phyloP scores from a whole-genome alignment of 441 rosid genomes.

The Capsella rubella region DNA sequence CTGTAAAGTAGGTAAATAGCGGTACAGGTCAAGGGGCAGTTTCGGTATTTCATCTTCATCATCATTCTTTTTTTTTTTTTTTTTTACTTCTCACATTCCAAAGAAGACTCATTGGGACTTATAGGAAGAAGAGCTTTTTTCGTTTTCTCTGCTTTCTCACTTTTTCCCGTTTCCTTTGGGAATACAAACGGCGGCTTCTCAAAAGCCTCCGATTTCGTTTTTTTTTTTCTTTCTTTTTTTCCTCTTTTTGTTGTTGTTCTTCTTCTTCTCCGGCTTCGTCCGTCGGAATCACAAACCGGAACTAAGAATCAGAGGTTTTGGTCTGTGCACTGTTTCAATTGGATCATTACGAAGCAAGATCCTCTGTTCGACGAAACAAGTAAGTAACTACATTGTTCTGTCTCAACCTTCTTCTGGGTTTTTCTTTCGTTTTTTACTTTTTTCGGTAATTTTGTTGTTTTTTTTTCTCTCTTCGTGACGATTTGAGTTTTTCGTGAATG shows the following conservation, averaged over 20 bases:
- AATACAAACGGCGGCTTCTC: constrained; percentile 43
- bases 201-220: constrained; percentile 37
- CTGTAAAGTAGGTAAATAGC: constrained; percentile 6
- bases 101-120: constrained; percentile 29
- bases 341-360: neutral
- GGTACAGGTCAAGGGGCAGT: constrained; percentile 31
- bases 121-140: neutral
- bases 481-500: neutral
- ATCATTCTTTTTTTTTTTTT: neutral
- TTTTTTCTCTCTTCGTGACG: neutral
- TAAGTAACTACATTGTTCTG: constrained; percentile 41
- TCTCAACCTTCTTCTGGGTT: constrained; percentile 16
- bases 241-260: neutral
- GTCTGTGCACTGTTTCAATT: neutral
- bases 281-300: neutral
- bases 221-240: constrained; percentile 2
- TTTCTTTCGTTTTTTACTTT: neutral
- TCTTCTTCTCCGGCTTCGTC: neutral
- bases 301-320: neutral
- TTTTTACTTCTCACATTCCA: neutral
- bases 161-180: constrained; percentile 34
- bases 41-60: neutral
- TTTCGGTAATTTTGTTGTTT: constrained; percentile 19
- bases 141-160: constrained; percentile 28
- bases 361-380: constrained; percentile 21